Percentiles rank a stretch among this genome's conserved stretches.
phyloP scores from a whole-genome alignment of 2,329 filamentous ascomycete species.

The Xylariaceae sp. region DNA sequence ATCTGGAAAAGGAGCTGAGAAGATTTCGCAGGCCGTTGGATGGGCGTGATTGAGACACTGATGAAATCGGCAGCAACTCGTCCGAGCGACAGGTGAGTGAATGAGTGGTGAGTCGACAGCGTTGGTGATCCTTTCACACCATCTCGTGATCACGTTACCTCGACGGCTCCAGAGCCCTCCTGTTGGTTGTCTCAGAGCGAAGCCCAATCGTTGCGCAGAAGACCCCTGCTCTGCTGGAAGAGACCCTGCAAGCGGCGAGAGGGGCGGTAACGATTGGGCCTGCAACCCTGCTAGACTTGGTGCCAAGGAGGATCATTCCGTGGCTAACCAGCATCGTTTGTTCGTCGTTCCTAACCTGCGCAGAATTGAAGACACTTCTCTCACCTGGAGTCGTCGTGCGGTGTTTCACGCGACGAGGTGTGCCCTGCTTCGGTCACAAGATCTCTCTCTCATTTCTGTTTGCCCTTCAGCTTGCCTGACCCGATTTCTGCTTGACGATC shows the following conservation, averaged over 20 bases:
- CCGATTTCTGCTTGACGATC: conserved; percentile 5
- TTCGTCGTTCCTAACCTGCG: background rate
- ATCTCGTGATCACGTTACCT: conserved; percentile 27
- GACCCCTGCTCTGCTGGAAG: conserved; percentile 27
- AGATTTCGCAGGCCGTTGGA: background rate
- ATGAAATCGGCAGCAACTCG: too few species aligned
- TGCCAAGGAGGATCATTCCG: conserved; percentile 22
- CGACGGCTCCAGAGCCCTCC: conserved; percentile 17
- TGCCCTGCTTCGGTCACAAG: too few species aligned
- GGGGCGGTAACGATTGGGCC: conserved; percentile 26
- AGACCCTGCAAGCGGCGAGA: conserved; percentile 18
- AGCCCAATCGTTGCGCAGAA: conserved; percentile 24
- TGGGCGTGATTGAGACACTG: too few species aligned
- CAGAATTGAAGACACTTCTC: background rate
- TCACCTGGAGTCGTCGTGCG: too few species aligned
- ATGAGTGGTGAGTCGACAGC: conserved; percentile 3
- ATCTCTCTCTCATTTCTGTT: too few species aligned
- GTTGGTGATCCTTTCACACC: conserved; percentile 20
- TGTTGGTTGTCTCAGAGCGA: conserved; percentile 15
- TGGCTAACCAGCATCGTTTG: conserved; percentile 3
- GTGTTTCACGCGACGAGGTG: too few species aligned
- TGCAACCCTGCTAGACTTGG: conserved; percentile 10
- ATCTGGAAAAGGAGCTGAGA: conserved; percentile 1
- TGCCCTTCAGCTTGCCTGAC: background rate
- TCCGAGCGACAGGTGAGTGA: background rate